Base-by-base conservation (phyloP, 805 yeast species). In the Lipomyces mesembrius region DNA sequence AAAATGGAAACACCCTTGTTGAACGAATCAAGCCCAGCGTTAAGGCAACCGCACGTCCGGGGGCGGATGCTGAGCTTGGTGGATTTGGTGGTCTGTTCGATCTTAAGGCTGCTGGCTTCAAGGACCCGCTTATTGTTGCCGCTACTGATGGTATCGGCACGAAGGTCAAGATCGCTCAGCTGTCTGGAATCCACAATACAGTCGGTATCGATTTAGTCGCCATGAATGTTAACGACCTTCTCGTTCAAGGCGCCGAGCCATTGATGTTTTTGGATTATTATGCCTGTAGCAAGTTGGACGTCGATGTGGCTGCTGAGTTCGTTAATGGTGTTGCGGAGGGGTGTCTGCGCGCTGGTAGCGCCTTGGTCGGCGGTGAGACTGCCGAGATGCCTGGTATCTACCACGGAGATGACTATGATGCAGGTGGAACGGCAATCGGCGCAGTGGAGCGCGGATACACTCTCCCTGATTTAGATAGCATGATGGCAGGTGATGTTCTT, bases 131-230 rank as follows among this genome's bases (percentile, higher is more conserved):
- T 64, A 82, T 95, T 66, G 98, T 95, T 54, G 97, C 95, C 67
- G 98, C 99, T 67, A 95, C 99, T 58, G 99, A 95, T 80, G 99
- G 99, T 80, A 98, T 95, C 66, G 99, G 99, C 72, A 94, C 99
- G 68, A 95, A 95, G 81, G 86, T 95, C 72, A 88, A 92, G 83
- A 87, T 96, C 77, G 99, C 98, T 0, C 98, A 95, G 81, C 87
- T 86, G 71, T 83, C 93, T 80, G 83, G 88, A 74, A 90, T 90
- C 65, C 98, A 96, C 77, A 87, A 92, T 77, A 94, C 99, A n/a
- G 99, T 95, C 56, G 99, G 99, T 77, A 92, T 95, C 73, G 99
- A 95, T 80, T 85, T 95, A 71, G 99, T 95, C 61, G 99, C 98
- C 67, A 95, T 95, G 99, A 96, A 93, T 77, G 99, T 95, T 54